Evolutionary conservation across 345 rosid species (phyloP), one percentile per base, ranked within the genome.

Genomic region (Punica granatum): DNA sequence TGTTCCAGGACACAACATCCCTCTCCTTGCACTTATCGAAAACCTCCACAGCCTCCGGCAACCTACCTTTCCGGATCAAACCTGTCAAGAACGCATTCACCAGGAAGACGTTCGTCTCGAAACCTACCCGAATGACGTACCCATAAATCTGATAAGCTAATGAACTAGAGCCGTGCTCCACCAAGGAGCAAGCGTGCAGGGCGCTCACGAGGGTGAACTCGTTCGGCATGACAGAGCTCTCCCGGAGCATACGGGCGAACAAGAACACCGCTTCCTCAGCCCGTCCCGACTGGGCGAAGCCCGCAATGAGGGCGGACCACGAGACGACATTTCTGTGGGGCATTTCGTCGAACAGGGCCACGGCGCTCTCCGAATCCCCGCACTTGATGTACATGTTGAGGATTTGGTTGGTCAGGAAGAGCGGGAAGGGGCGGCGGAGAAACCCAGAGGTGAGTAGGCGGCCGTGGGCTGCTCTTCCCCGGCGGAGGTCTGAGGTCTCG

Each of bases 1-100:
- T 79, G 75, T 85, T 85, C 87, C 90, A 85, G 42, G 87, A 73
- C 31, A 85, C 85, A 14, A 76, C 60, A 65, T 83, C 85, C 60
- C 77, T 81, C 65, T 36, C n/a, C 11, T 14, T 25, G 66, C 72
- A 69, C 64, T 70, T 64, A 37, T 76, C 68, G n/a, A 85, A 85
- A 53, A 79, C 73, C 60, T 54, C 68, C 66, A 66, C 37, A 63
- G 85, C 90, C 60, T 83, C 87, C 44, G 33, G 36, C 72, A 79
- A 54, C 39, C 63, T 43, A 39, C 78, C 85, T 19, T 64, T 78
- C 67, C 90, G 73, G 34, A 83, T 80, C 73, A 85, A 74, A 69
- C 74, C 82, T 21, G 81, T 78, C 60, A 81, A 49, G 51, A 85
- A 78, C 26, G 84, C 87, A 79, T 85, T 83, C 23, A 60, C 54